Evolutionary conservation across 1,139 yeast species (phyloP).

Genomic region (Taiozyma sp.): DNA sequence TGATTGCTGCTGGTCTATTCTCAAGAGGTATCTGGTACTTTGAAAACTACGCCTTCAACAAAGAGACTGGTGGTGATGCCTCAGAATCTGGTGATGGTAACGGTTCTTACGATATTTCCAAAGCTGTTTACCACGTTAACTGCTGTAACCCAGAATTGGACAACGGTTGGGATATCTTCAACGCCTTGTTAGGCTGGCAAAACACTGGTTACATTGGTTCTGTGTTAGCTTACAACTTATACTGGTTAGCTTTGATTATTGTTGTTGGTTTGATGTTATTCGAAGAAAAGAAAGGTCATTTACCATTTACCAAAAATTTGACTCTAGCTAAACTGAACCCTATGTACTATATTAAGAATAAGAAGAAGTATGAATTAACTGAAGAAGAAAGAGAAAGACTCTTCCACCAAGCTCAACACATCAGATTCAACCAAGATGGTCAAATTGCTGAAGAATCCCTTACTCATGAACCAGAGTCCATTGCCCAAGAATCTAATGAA

Average conservation of each 20-base stretch:
- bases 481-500: neutral
- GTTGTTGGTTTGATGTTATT: slow-evolving; percentile 54
- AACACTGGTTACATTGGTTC: slow-evolving; percentile 89
- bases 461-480: neutral
- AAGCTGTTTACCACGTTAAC: slow-evolving; percentile 88
- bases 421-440: slow-evolving; percentile 29
- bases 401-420: slow-evolving; percentile 38
- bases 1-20: slow-evolving; percentile 83
- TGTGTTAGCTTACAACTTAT: slow-evolving; percentile 73
- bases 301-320: slow-evolving; percentile 51
- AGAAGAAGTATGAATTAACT: slow-evolving; percentile 56
- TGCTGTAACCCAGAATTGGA: slow-evolving; percentile 89
- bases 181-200: slow-evolving; percentile 86
- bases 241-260: slow-evolving; percentile 65
- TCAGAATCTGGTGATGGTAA: slow-evolving; percentile 88
- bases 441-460: slow-evolving; percentile 6
- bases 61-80: slow-evolving; percentile 80
- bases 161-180: slow-evolving; percentile 92
- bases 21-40: slow-evolving; percentile 89
- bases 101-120: slow-evolving; percentile 76
- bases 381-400: slow-evolving; percentile 47
- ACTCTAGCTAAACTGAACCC: slow-evolving; percentile 59
- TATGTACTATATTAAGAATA: slow-evolving; percentile 62
- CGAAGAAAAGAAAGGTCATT: slow-evolving; percentile 65
- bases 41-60: slow-evolving; percentile 58